Conservation (phyloP, 1,284 basidiomycete genomes). For the Erythrobasidium hasegawianum region DNA sequence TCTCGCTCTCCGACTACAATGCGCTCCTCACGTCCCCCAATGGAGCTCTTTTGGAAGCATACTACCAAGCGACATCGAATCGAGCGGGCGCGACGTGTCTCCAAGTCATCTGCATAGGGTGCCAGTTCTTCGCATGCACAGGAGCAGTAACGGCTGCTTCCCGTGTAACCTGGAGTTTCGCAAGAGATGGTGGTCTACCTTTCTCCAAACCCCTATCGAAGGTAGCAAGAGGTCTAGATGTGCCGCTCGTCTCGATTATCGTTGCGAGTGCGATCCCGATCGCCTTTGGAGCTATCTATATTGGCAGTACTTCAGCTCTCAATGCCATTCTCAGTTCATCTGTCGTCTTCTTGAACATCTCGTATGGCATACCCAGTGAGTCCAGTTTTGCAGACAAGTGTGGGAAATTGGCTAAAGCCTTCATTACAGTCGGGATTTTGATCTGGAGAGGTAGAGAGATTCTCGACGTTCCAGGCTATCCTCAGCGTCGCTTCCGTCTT, state of each 20-base stretch:
- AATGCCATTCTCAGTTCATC: slow-evolving; percentile 51
- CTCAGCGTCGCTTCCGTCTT: slow-evolving; percentile 41
- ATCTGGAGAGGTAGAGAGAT: slow-evolving; percentile 50
- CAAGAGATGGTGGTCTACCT: slow-evolving; percentile 61
- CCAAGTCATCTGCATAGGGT: slow-evolving; percentile 24
- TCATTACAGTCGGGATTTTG: slow-evolving; percentile 50
- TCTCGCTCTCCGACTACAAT: slow-evolving; percentile 60
- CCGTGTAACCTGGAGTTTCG: slow-evolving; percentile 66
- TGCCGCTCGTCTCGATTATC: slow-evolving; percentile 55
- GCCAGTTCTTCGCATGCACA: slow-evolving; percentile 35
- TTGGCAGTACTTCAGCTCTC: slow-evolving; percentile 56
- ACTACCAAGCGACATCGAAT: slow-evolving; percentile 62
- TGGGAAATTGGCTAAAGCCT: slow-evolving; percentile 15
- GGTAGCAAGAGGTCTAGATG: slow-evolving; percentile 56
- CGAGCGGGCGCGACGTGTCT: slow-evolving; percentile 55
- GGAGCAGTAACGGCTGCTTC: slow-evolving; percentile 63
- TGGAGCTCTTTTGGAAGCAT: slow-evolving; percentile 63
- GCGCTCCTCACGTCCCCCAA: slow-evolving; percentile 57
- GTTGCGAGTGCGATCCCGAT: slow-evolving; percentile 55
- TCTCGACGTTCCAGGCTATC: slow-evolving; percentile 47
- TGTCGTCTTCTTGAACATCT: slow-evolving; percentile 52
- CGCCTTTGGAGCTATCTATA: slow-evolving; percentile 54
- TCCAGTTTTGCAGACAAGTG: not conserved
- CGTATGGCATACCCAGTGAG: slow-evolving; percentile 44
- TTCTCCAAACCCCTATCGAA: slow-evolving; percentile 56